A percentile compares a stretch with the other conserved stretches of the same genome.
Conservation (phyloP, 2,329 filamentous ascomycete species). For the Purpureocillium takamizusanense region DNA sequence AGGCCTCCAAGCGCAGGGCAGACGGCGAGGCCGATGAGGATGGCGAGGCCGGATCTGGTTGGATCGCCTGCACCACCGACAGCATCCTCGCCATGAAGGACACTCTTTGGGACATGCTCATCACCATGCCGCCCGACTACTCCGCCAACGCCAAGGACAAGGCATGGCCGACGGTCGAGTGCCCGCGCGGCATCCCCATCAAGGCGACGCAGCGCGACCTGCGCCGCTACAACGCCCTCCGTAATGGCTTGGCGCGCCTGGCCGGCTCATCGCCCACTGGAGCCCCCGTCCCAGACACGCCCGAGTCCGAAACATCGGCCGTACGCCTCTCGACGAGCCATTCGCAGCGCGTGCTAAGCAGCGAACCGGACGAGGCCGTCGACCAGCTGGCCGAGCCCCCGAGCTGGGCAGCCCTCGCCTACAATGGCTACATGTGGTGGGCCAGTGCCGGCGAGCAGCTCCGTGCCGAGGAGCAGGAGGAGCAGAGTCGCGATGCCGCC, state of each 20-base stretch:
- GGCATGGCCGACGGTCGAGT: slow-evolving; percentile 69
- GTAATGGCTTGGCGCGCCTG: slow-evolving; percentile 49
- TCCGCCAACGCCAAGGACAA: slow-evolving; percentile 48
- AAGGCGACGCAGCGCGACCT: slow-evolving; percentile 88
- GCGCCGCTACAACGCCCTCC: slow-evolving; percentile 65
- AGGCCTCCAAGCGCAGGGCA: slow-evolving; percentile 30
- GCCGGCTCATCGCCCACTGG: slow-evolving; percentile 13
- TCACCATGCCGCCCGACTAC: slow-evolving; percentile 65
- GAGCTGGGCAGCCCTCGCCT: slow-evolving; percentile 67
- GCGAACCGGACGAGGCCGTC: slow-evolving; percentile 37
- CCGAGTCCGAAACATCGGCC: slow-evolving; percentile 15
- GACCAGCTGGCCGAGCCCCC: slow-evolving; percentile 52
- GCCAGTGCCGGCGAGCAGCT: slow-evolving; percentile 70
- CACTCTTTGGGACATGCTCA: slow-evolving; percentile 79
- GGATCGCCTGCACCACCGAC: slow-evolving; percentile 94
- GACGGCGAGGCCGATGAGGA: slow-evolving; percentile 29
- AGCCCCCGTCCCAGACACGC: slow-evolving; percentile 16
- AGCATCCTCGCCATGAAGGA: slow-evolving; percentile 83
- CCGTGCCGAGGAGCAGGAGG: slow-evolving; percentile 50
- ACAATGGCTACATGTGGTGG: slow-evolving; percentile 85
- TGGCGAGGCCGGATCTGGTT: slow-evolving; percentile 50
- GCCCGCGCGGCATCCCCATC: slow-evolving; percentile 52
- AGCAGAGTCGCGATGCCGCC: slow-evolving; percentile 42
- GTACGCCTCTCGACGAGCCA: slow-evolving; percentile 16
- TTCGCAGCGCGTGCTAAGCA: slow-evolving; percentile 17